phyloP scores from a whole-genome alignment of 306 rosid genomes.

The Lithocarpus polystachyus region DNA sequence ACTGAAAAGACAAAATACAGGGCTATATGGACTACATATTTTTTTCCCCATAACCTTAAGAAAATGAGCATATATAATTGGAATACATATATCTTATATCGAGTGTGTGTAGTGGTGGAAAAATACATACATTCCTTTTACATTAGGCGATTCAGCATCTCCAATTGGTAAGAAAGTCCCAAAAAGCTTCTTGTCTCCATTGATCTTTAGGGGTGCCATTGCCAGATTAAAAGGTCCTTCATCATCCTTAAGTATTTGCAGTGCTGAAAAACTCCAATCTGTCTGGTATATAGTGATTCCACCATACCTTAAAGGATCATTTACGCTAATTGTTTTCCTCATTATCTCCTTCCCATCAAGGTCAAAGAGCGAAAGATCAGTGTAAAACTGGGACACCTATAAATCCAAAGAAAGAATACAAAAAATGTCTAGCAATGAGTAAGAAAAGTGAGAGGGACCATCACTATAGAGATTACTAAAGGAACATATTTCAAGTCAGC shows the following conservation, averaged over 20 bases:
- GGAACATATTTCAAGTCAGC: slow-evolving; percentile 1
- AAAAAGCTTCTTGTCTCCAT: slow-evolving; percentile 92
- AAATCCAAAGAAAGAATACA: neutral
- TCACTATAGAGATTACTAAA: neutral
- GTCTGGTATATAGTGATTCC: slow-evolving; percentile 94
- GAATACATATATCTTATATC: neutral
- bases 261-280: slow-evolving; percentile 87
- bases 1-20: neutral
- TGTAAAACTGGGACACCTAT: slow-evolving; percentile 86
- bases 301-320: slow-evolving; percentile 80
- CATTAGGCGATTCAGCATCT: slow-evolving; percentile 62
- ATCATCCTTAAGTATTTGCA: slow-evolving; percentile 77
- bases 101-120: neutral
- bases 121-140: slow-evolving; percentile 83
- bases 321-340: slow-evolving; percentile 89
- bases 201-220: slow-evolving; percentile 85
- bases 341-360: slow-evolving; percentile 84
- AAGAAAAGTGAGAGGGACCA: neutral
- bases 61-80: neutral
- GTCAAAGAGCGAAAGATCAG: slow-evolving; percentile 73
- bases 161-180: slow-evolving; percentile 89
- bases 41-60: neutral
- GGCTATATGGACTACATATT: neutral
- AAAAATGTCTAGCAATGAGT: neutral
- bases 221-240: slow-evolving; percentile 98